These are phyloP conservation scores for Pelomyxa schiedti DNA, from an alignment of 78 protist genomes.

Conservation along the genomic window DNA sequence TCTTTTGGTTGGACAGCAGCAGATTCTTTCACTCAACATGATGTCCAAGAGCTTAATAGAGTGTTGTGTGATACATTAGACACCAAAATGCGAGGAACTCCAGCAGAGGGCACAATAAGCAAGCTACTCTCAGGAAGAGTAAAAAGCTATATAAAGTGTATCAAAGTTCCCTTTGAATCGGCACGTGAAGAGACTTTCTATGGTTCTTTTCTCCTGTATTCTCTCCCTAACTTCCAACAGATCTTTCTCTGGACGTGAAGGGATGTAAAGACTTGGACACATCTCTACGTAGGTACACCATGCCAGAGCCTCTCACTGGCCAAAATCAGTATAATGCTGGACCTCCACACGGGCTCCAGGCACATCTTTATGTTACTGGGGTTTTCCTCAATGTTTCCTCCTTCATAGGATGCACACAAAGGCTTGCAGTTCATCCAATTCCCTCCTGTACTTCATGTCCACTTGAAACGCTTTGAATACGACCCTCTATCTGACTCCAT, in stretches of 20 bases:
- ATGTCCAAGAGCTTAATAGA: conserved; percentile 92
- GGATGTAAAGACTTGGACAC: conserved; percentile 44
- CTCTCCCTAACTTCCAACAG: conserved; percentile 3
- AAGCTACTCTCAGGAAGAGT: conserved; percentile 77
- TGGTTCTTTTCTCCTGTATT: conserved; percentile 27
- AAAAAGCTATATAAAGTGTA: conserved; percentile 68
- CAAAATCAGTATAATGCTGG: conserved; percentile 77
- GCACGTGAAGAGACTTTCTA: conserved; percentile 69
- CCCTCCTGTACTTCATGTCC: conserved; percentile 92
- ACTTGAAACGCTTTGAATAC: conserved; percentile 93
- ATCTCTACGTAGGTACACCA: conserved; percentile 65
- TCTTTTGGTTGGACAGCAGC: conserved; percentile 89
- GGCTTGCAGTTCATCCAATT: conserved; percentile 60
- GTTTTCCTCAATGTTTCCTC: not conserved
- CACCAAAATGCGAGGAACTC: conserved; percentile 86
- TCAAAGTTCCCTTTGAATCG: conserved; percentile 73
- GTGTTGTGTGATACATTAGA: conserved; percentile 88
- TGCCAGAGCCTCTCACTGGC: conserved; percentile 79
- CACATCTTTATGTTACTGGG: not conserved
- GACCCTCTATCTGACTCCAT: conserved; percentile 57
- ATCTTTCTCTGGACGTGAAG: conserved; percentile 72
- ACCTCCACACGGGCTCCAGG: conserved; percentile 70
- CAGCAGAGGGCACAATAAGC: conserved; percentile 69
- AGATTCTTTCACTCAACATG: conserved; percentile 91
- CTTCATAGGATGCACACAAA: conserved; percentile 59